Evolutionary conservation across 805 yeast species (phyloP), one percentile per base, ranked within the genome.

Genomic region (Candida quercuum): DNA sequence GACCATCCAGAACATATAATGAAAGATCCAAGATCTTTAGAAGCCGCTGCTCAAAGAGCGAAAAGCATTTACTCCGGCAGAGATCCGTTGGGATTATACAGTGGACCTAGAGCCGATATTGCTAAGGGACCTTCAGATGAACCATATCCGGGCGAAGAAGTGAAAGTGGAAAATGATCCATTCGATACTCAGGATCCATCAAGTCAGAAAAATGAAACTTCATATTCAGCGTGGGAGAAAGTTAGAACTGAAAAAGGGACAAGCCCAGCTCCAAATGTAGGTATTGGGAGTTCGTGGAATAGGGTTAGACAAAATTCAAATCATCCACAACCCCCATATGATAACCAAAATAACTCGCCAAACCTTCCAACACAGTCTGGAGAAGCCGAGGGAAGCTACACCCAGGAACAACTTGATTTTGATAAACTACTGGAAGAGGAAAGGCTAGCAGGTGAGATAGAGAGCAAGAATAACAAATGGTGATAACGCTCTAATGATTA

Each of bases 11-110:
- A 64, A 16, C 65, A 66, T 34, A 63, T 72, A 27, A 57, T 81
- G 46, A 72, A 71, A 38, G 81, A 81, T 49, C 88, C 88, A 6
- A 60, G 69, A 48, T 49, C 51, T 0, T 47, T 59, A 45, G 54
- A 66, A 24, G 55, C 61, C 11, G 61, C 52, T 4, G 46, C 45
- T 9, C 44, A 43, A 24, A 44, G 54, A 33, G 39, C 42, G 29
- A 52, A 52, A 35, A 40, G 43, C 2, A 45, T 61, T n/a, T 48
- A 61, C 30, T 52, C 63, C 22, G 63, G 62, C 22, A 62, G 64
- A 35, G 69, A 64, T 38, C 66, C 66, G 1, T 18, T 67, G 36
- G 66, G 66, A 0, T 43, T 66, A 9, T 61, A 65, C 37, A 47
- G 60, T n/a, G 64, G 65, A 2, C 60, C 57, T 14, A 46, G 49